Percentiles rank a stretch among this genome's conserved stretches.
Conservation (phyloP, 2,329 filamentous ascomycete species). For the Zasmidium angulare region DNA sequence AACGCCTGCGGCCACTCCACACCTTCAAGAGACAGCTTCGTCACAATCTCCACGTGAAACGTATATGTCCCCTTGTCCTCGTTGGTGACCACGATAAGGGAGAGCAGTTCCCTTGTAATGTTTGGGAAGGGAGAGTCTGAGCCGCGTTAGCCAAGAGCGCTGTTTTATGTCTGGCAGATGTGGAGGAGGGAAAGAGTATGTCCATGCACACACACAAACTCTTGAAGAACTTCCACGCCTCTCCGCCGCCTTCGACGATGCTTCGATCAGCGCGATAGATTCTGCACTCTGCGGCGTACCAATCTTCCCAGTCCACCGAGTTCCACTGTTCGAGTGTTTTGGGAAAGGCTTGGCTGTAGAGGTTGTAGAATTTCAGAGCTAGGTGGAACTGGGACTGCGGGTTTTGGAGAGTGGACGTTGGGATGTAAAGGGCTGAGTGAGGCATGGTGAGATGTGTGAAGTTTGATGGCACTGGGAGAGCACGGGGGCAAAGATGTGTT, state of each 20-base stretch:
- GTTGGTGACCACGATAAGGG: conserved; percentile 10
- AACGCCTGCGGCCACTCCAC: conserved; percentile 17
- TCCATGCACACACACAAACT: conserved; percentile 6
- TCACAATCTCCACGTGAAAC: conserved; percentile 13
- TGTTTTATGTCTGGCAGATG: neutral
- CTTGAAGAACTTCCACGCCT: conserved; percentile 10
- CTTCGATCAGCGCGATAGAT: conserved; percentile 6
- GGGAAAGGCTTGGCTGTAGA: conserved; percentile 16
- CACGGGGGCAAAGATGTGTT: neutral
- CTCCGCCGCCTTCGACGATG: neutral
- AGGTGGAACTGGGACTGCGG: conserved; percentile 2
- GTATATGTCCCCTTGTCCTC: conserved; percentile 2
- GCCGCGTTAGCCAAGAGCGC: neutral
- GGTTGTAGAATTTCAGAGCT: conserved; percentile 11
- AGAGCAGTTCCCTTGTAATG: conserved; percentile 10
- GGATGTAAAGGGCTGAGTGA: neutral
- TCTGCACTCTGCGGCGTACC: conserved; percentile 11
- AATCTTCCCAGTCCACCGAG: conserved; percentile 1
- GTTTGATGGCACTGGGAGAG: neutral
- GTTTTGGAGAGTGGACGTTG: neutral
- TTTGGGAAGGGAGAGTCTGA: conserved; percentile 3
- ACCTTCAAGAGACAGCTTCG: conserved; percentile 4
- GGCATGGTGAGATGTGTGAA: neutral
- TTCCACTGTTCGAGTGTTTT: conserved; percentile 10
- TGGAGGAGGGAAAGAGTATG: neutral